Percentiles rank a stretch among this genome's conserved stretches.
These are phyloP conservation scores for Fonsecaea pedrosoi DNA, from an alignment of 2,329 filamentous ascomycete species.

Conservation along the genomic window DNA sequence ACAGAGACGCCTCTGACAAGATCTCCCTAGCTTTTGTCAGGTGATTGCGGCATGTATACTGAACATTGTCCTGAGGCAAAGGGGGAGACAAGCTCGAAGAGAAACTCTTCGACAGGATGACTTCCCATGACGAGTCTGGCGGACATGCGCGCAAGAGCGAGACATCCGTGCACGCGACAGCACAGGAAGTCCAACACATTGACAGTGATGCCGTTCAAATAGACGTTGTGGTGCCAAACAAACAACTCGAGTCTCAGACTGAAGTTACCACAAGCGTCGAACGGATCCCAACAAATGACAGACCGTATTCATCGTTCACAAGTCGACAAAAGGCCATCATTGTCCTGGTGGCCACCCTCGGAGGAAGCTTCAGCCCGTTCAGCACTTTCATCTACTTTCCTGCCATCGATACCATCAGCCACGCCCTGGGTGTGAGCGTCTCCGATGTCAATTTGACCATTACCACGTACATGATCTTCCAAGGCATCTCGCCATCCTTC, in stretches of 20 bases:
- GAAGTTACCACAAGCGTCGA: not conserved
- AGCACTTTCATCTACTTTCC: slow-evolving; percentile 54
- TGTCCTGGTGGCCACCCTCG: slow-evolving; percentile 18
- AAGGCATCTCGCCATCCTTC: slow-evolving; percentile 61
- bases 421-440: slow-evolving; percentile 7
- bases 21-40: not conserved
- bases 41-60: not conserved
- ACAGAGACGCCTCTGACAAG: not conserved
- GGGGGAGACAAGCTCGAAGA: not conserved
- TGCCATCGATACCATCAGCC: slow-evolving; percentile 28
- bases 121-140: not conserved
- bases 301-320: slow-evolving; percentile 14
- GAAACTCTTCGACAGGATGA: not conserved
- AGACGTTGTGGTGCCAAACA: not conserved
- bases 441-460: slow-evolving; percentile 40
- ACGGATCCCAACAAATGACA: slow-evolving; percentile 13
- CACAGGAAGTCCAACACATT: not conserved
- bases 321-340: slow-evolving; percentile 18
- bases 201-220: not conserved
- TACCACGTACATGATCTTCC: slow-evolving; percentile 53
- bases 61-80: not conserved
- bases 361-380: slow-evolving; percentile 54
- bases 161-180: not conserved
- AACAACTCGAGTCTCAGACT: not conserved
- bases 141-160: not conserved